Evolutionary conservation across 768 basidiomycete species (phyloP).

Genomic region (Sutorius australiensis): DNA sequence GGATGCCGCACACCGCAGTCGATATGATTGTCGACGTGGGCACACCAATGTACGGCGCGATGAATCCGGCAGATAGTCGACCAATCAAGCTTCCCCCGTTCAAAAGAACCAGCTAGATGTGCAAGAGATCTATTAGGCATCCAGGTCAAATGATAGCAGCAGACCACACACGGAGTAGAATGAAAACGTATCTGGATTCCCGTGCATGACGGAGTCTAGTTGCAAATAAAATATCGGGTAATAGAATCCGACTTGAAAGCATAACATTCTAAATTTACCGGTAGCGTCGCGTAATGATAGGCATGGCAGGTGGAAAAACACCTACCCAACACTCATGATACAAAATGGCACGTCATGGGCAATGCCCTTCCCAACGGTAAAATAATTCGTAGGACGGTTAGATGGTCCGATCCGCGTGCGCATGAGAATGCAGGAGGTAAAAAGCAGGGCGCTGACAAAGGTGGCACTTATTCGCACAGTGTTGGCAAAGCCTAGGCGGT

Average conservation of each 20-base stretch:
- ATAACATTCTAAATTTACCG: conserved; percentile 8
- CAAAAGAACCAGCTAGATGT: conserved; percentile 43
- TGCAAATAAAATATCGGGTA: conserved; percentile 58
- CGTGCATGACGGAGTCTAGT: conserved; percentile 46
- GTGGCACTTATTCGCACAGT: conserved; percentile 48
- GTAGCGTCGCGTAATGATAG: background rate
- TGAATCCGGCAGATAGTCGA: conserved; percentile 44
- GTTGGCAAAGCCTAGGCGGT: conserved; percentile 37
- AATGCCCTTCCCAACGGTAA: conserved; percentile 14
- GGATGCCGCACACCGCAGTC: conserved; percentile 28
- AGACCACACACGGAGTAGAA: conserved; percentile 47
- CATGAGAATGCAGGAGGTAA: conserved; percentile 31
- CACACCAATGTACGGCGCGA: conserved; percentile 42
- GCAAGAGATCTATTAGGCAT: background rate
- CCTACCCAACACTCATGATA: conserved; percentile 22
- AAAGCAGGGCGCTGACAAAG: conserved; percentile 35
- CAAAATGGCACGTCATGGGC: conserved; percentile 16
- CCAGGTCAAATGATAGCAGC: background rate
- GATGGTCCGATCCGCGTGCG: conserved; percentile 39
- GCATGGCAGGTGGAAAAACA: background rate
- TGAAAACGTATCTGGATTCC: conserved; percentile 43
- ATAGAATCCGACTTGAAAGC: conserved; percentile 39
- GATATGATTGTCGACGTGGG: conserved; percentile 40
- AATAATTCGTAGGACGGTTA: conserved; percentile 12
- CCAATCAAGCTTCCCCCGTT: conserved; percentile 52